A percentile compares a stretch with the other conserved stretches of the same genome.
Evolutionary conservation across 2,329 filamentous ascomycete species (phyloP).

Genomic region (Endocalyx cinctus): DNA sequence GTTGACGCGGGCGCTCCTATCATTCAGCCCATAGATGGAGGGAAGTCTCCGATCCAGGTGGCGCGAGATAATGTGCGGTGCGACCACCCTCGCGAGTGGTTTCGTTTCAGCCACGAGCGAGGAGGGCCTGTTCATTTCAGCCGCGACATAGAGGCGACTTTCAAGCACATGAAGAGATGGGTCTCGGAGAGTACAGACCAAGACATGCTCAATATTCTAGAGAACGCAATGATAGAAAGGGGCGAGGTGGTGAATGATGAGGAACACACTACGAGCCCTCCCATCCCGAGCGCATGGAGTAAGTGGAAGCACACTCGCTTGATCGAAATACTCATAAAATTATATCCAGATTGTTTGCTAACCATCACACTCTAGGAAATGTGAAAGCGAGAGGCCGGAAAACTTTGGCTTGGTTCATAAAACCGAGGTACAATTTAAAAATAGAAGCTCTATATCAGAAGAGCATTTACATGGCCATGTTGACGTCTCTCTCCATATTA

Average conservation of each 20-base stretch:
- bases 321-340: not conserved
- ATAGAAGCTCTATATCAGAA: conserved; percentile 4
- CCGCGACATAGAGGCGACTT: not conserved
- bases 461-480: conserved; percentile 4
- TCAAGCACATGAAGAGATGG: not conserved
- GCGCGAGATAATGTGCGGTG: conserved; percentile 3
- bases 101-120: not conserved
- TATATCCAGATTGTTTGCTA: not conserved
- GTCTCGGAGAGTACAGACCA: conserved; percentile 6
- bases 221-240: conserved; percentile 7
- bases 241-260: conserved; percentile 1
- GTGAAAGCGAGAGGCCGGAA: not conserved
- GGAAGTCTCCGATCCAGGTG: conserved; percentile 8
- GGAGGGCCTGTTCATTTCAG: no score
- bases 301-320: not conserved
- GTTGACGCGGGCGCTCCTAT: conserved; percentile 8
- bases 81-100: conserved; percentile 5
- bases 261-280: not conserved
- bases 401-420: conserved; percentile 6
- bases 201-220: conserved; percentile 9
- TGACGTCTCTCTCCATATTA: conserved; percentile 3
- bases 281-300: not conserved
- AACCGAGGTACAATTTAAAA: conserved; percentile 4
- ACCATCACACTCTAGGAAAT: not conserved
- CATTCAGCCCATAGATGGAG: not conserved